A percentile compares a stretch with the other conserved stretches of the same genome.
phyloP scores from a whole-genome alignment of 768 basidiomycete genomes.

The Kwoniella dendrophila region DNA sequence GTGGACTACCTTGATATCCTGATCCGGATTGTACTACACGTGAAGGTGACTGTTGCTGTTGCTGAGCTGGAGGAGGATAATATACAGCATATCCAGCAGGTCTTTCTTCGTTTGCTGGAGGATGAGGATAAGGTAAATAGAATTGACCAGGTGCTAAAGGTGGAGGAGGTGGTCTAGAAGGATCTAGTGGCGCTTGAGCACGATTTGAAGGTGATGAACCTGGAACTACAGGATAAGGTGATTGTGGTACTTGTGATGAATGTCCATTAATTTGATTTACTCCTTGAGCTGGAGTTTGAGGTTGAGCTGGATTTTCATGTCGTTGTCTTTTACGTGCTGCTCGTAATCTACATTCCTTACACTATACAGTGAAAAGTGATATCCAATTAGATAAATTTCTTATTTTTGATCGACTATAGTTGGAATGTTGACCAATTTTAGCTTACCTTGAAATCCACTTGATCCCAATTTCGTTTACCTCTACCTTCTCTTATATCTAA shows the following conservation, averaged over 20 bases:
- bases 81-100: constrained; percentile 26
- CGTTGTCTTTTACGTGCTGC: constrained; percentile 36
- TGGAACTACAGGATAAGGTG: constrained; percentile 12
- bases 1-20: constrained; percentile 13
- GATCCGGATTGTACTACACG: not conserved
- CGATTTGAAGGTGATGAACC: constrained; percentile 11
- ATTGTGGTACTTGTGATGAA: not conserved
- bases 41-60: not conserved
- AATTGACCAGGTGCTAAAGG: constrained; percentile 18
- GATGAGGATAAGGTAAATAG: constrained; percentile 27
- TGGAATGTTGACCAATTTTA: not conserved
- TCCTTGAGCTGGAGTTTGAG: not conserved
- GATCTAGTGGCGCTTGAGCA: not conserved
- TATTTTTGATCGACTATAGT: not conserved
- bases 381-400: not conserved
- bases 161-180: constrained; percentile 22
- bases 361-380: constrained; percentile 25
- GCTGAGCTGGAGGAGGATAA: constrained; percentile 19
- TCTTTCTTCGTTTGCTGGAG: constrained; percentile 11
- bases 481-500: constrained; percentile 68
- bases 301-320: not conserved
- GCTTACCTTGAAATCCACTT: constrained; percentile 68
- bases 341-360: constrained; percentile 42
- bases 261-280: constrained; percentile 1
- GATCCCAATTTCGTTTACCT: constrained; percentile 76